Conservation (phyloP, 2,329 filamentous ascomycete species). For the Paraconiothyrium sp. region DNA sequence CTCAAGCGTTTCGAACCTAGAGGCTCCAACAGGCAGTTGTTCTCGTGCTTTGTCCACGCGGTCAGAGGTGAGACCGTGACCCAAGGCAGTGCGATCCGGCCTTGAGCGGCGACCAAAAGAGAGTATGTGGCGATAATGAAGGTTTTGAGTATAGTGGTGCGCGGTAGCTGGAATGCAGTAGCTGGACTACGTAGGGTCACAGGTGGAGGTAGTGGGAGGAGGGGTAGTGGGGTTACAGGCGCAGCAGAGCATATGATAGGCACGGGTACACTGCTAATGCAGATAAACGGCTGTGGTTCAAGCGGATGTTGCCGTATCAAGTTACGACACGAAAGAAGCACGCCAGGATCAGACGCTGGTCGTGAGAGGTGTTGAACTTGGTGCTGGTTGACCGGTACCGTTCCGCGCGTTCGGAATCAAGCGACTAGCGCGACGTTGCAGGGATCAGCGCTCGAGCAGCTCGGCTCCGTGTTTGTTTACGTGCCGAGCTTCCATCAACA, state of each 20-base stretch:
- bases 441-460: neutral
- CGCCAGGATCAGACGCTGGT: neutral
- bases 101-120: neutral
- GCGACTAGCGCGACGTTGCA: slow-evolving; percentile 12
- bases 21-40: slow-evolving; percentile 9
- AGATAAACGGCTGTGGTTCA: neutral
- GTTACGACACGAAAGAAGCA: neutral
- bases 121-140: neutral
- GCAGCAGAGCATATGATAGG: neutral
- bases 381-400: neutral
- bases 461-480: slow-evolving; percentile 30
- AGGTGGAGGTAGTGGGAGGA: slow-evolving; percentile 11
- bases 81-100: slow-evolving; percentile 6
- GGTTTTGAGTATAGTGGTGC: neutral
- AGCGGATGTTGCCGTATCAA: neutral
- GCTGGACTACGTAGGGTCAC: neutral
- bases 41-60: slow-evolving; percentile 42
- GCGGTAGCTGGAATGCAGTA: neutral
- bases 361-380: slow-evolving; percentile 5
- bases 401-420: slow-evolving; percentile 10
- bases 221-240: slow-evolving; percentile 26
- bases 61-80: slow-evolving; percentile 20
- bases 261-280: neutral
- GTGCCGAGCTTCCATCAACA: slow-evolving; percentile 29
- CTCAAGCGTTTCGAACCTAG: too few species aligned